Conservation (phyloP, 768 basidiomycete genomes). For the Hypsizygus marmoreus region DNA sequence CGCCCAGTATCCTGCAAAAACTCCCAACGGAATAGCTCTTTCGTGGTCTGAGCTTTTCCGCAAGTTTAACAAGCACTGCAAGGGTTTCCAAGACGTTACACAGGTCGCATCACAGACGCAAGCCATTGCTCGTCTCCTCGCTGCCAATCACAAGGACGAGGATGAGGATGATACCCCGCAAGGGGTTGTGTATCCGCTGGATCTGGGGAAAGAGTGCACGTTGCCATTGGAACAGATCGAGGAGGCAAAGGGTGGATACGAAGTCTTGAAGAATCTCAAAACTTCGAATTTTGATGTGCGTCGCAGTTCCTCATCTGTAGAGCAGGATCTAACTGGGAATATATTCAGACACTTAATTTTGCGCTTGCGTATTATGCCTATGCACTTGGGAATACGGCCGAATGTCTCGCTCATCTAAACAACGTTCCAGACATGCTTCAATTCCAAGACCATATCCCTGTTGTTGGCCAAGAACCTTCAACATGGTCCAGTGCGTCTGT, state of each 20-base stretch:
- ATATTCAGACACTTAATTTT: conserved; percentile 61
- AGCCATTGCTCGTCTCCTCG: conserved; percentile 57
- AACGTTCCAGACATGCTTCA: conserved; percentile 57
- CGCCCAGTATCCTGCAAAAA: conserved; percentile 58
- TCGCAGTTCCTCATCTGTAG: conserved; percentile 13
- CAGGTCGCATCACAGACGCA: conserved; percentile 72
- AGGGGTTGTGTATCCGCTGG: conserved; percentile 38
- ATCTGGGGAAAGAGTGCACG: conserved; percentile 58
- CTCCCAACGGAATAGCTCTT: conserved; percentile 51
- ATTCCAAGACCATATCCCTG: conserved; percentile 54
- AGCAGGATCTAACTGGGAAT: conserved; percentile 9
- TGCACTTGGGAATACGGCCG: conserved; percentile 64
- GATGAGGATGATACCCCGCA: conserved; percentile 50
- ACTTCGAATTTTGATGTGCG: conserved; percentile 60
- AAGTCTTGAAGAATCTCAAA: conserved; percentile 51
- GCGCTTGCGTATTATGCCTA: conserved; percentile 81
- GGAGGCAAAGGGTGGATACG: conserved; percentile 59
- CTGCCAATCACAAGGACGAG: conserved; percentile 49
- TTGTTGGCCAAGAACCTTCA: conserved; percentile 38
- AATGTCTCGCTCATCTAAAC: conserved; percentile 61
- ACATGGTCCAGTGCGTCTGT: conserved; percentile 41
- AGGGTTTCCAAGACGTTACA: conserved; percentile 57
- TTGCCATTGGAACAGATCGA: conserved; percentile 55
- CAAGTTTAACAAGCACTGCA: conserved; percentile 86
- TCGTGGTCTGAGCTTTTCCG: conserved; percentile 80